Evolutionary conservation across 2,329 filamentous ascomycete genomes (phyloP), one percentile per base, ranked within the genome.

Genomic region (Ceratocystis huliohia): DNA sequence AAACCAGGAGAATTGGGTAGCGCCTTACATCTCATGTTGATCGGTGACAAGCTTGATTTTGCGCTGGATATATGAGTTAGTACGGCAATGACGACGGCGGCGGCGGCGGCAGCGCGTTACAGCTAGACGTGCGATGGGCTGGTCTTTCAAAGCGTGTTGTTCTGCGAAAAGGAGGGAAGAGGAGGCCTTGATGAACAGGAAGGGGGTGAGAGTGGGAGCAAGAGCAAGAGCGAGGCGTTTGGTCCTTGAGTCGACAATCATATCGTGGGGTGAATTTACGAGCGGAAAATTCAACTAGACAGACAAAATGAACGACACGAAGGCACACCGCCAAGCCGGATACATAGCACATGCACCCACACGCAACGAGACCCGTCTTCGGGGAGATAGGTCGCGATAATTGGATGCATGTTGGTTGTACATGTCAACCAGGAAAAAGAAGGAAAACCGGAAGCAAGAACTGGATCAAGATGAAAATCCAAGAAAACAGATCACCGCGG

Each of bases 31-130:
- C 77, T 91, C 84, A 74, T 86, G 84, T 77, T 97, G 93, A 79
- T 94, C 87, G 64, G 94, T 97, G 71, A 96, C 83, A 78, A 99
- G 85, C 84, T 93, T 95, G 77, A 99, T 82, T 74, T 85, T 89
- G 73, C 94, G 86, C 83, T 96, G 88, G 73, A 87, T 78, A 67
- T 62, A 48, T 46, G 46, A 50, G 41, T 61, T 46, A 61, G 53
- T 20, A 61, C 41, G 20, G 3, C 37, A 13, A 41, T 41, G 37
- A 41, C 37, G 37, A 41, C 13, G 13, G 10, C 3, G 37, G 37
- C 37, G 3, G 13, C 37, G 8, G 37, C 3, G 37, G 37, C 37
- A 4, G 3, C 10, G 13, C 37, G 37, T 41, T 41, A 8, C 13
- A 15, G 37, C 10, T 41, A 53, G 62, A 30, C 15, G 46, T 65